These are phyloP conservation scores for Starmerella powellii DNA, from an alignment of 805 yeast species.

Conservation along the genomic window DNA sequence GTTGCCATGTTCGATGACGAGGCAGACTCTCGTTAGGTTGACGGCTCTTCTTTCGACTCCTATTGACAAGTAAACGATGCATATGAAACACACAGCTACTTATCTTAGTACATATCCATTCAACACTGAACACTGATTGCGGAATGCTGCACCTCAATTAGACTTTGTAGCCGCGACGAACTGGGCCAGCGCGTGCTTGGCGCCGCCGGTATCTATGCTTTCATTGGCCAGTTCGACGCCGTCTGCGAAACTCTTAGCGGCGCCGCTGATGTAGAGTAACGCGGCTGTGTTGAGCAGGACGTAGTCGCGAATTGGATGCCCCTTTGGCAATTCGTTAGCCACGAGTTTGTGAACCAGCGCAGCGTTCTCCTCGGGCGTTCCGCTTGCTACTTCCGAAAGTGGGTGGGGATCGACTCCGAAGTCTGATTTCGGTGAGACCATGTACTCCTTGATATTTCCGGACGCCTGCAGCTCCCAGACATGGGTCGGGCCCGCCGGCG, in stretches of 20 bases:
- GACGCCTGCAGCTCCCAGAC: constrained; percentile 58
- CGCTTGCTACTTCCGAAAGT: constrained; percentile 57
- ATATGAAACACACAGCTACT: no score
- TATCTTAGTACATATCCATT: not conserved
- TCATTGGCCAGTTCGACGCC: constrained; percentile 67
- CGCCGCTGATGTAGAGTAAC: constrained; percentile 64
- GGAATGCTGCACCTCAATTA: not conserved
- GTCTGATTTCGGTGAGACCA: constrained; percentile 44
- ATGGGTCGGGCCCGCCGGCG: constrained; percentile 73
- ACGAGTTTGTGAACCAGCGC: constrained; percentile 39
- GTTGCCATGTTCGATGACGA: constrained; percentile 17
- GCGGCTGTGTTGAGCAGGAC: constrained; percentile 86
- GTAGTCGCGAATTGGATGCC: constrained; percentile 66
- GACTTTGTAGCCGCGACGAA: constrained; percentile 4
- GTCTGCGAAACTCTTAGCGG: constrained; percentile 50
- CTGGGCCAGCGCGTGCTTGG: constrained; percentile 43
- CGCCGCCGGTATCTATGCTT: constrained; percentile 57
- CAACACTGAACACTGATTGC: not conserved
- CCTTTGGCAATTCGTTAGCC: constrained; percentile 32
- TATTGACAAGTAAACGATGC: no score
- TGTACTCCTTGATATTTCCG: constrained; percentile 26
- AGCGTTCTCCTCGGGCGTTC: constrained; percentile 84
- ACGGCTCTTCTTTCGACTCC: no score
- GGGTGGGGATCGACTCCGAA: constrained; percentile 71
- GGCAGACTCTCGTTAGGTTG: constrained; percentile 14